Base-by-base conservation (phyloP, 441 rosid genomes). In the Bruguiera hainesii region DNA sequence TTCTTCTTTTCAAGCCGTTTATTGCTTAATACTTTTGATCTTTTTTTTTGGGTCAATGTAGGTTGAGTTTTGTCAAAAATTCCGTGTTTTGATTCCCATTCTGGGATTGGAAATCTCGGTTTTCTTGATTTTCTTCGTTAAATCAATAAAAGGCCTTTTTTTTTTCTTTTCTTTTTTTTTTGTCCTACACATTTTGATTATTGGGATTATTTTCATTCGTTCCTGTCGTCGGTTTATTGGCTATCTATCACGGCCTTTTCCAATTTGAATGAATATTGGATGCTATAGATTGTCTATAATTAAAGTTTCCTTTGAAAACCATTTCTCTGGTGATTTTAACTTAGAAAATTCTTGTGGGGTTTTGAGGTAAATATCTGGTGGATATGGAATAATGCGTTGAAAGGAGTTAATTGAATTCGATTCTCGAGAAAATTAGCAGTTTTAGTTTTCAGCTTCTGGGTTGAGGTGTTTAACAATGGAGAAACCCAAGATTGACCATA, bases 401-500 rank as follows among this genome's bases (percentile, higher is more conserved):
- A 21, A 35, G 56, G 69, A 13, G 60, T 69, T 64, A 37, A 69
- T 67, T 76, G 52, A 65, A 28, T 28, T 29, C 62, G 71, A 79
- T 76, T 80, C 79, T 70, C 55, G 65, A 67, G 28, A 42, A 29
- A 64, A 55, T 59, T 69, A 71, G 65, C 67, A 59, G 63, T 33
- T 66, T 75, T 72, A 59, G 63, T 29, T 66, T 75, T 72, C 57
- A 60, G 71, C 68, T 71, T 61, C 37, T 26, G 63, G 59, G 56
- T 51, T 73, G 33, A 57, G 76, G 39, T 64, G 61, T 50, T 35
- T 57, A 56, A 48, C 18, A 23, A 78, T 74, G 78, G 64, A 70
- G 76, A 79, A 81, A 79, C 67, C 72, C 52, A 79, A 70, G 77
- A 85, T 91, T 96, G 98, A 95, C 71, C 96, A 81, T 76, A 85